Conservation (phyloP, 2,329 filamentous ascomycete species). For the Pseudogymnoascus sp. region DNA sequence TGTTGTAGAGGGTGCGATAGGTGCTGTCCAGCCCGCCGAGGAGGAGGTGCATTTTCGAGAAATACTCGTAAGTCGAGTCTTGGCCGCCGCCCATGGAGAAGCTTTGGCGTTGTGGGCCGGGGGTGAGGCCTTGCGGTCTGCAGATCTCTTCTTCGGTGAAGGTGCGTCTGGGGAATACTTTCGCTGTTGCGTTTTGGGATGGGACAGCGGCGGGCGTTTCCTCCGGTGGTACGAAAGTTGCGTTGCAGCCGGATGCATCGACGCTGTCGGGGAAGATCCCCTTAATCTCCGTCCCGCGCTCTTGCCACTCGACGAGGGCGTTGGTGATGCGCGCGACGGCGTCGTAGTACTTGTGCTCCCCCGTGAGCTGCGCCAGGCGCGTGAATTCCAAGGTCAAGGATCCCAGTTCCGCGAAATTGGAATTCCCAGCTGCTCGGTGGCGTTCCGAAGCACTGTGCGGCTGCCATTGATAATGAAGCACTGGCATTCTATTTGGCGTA, state of each 20-base stretch:
- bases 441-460: conserved; percentile 55
- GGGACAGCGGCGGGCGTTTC: neutral
- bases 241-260: conserved; percentile 73
- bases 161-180: neutral
- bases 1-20: conserved; percentile 65
- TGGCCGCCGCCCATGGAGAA: conserved; percentile 54
- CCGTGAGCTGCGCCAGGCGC: conserved; percentile 75
- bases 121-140: conserved; percentile 49
- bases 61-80: conserved; percentile 66
- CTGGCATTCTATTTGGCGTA: conserved; percentile 46
- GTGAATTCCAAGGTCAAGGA: conserved; percentile 85
- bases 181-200: neutral
- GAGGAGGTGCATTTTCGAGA: conserved; percentile 63
- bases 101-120: conserved; percentile 40
- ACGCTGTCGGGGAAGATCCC: conserved; percentile 75
- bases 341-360: conserved; percentile 78
- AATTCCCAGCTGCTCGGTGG: conserved; percentile 49
- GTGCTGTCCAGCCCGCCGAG: conserved; percentile 66
- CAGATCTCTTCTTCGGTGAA: conserved; percentile 36
- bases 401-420: conserved; percentile 48
- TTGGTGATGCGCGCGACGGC: conserved; percentile 80
- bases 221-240: conserved; percentile 33
- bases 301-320: conserved; percentile 67
- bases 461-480: conserved; percentile 38
- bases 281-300: conserved; percentile 51